Evolutionary conservation across 78 protist genomes (phyloP), one percentile per base, ranked within the genome.

Genomic region (Dictyostelium firmibasis): DNA sequence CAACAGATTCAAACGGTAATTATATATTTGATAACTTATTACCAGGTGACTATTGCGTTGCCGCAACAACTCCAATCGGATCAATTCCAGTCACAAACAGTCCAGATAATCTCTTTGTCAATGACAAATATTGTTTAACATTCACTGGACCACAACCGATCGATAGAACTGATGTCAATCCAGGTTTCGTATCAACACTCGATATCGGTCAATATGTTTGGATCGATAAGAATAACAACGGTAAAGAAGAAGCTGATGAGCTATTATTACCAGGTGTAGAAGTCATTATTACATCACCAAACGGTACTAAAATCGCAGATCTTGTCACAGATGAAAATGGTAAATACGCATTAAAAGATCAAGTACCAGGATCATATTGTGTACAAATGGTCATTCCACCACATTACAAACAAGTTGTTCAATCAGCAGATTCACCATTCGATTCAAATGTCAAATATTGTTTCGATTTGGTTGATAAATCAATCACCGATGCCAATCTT

Each of bases 31-130:
- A 70, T 18, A 74, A 79, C n/a, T 41, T 81, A 16, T 5, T 7
- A 27, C 82, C 81, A 69, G 92, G 85, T 47, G 25, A 31, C 2
- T 86, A 86, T 77, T 81, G 87, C 44, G 47, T 85, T 3, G 57
- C 8, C 0, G 79, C 69, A 6, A 18, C 8, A 4, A 85, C n/a
- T n/a, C 91, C 81, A 85, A 7, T 20, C 1, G 62, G 33, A 0
- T 35, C 31, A 25, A 31, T 35, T 81, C 76, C 86, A 81, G 41
- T 33, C 0, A 50, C 70, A 0, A 11, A 3, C 6, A 33, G 75
- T n/a, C 20, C n/a, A 31, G 86, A 81, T 25, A 43, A 60, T 33
- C 31, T 78, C 1, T 78, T 78, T 44, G 31, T 27, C 14, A 8
- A 38, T 78, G 33, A 25, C 14, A 31, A n/a, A 78, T 78, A 44